Percentiles rank a stretch among this genome's conserved stretches.
These are phyloP conservation scores for Monosporozyma aerobia DNA, from an alignment of 805 yeast genomes.

Conservation along the genomic window DNA sequence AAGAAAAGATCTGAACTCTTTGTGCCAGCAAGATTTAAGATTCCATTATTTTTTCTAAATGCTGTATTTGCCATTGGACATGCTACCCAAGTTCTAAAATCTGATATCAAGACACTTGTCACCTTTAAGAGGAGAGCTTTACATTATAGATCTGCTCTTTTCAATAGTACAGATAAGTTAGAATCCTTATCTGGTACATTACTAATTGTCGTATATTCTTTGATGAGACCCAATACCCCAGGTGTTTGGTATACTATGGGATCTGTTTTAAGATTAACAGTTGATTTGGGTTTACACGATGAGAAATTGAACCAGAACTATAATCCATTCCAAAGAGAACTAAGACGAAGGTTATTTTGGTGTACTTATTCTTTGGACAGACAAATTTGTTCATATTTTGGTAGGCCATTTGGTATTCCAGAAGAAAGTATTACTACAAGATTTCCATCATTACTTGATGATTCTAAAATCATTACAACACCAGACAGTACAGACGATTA, in stretches of 20 bases:
- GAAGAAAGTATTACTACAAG: constrained; percentile 66
- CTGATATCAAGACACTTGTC: constrained; percentile 56
- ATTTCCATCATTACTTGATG: constrained; percentile 70
- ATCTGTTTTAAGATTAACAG: constrained; percentile 66
- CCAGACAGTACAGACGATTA: constrained; percentile 34
- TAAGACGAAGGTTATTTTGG: constrained; percentile 78
- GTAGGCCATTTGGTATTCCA: constrained; percentile 83
- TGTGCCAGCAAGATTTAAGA: constrained; percentile 42
- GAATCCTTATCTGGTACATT: constrained; percentile 69
- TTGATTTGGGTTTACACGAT: constrained; percentile 76
- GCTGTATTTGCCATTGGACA: constrained; percentile 75
- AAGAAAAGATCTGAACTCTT: constrained; percentile 23
- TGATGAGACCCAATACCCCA: constrained; percentile 83
- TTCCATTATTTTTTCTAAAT: constrained; percentile 60
- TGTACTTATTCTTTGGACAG: constrained; percentile 80
- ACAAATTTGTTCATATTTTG: constrained; percentile 76
- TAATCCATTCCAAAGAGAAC: constrained; percentile 53
- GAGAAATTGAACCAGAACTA: constrained; percentile 39
- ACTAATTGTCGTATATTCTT: constrained; percentile 58
- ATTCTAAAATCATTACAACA: constrained; percentile 42
- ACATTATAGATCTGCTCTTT: constrained; percentile 47
- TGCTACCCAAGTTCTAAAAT: constrained; percentile 59
- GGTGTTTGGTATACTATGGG: constrained; percentile 92
- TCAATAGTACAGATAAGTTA: constrained; percentile 47
- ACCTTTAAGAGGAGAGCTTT: constrained; percentile 62